Percentiles rank a stretch among this genome's conserved stretches.
phyloP scores from a whole-genome alignment of 805 yeast genomes.

The Suhomyces emberorum region DNA sequence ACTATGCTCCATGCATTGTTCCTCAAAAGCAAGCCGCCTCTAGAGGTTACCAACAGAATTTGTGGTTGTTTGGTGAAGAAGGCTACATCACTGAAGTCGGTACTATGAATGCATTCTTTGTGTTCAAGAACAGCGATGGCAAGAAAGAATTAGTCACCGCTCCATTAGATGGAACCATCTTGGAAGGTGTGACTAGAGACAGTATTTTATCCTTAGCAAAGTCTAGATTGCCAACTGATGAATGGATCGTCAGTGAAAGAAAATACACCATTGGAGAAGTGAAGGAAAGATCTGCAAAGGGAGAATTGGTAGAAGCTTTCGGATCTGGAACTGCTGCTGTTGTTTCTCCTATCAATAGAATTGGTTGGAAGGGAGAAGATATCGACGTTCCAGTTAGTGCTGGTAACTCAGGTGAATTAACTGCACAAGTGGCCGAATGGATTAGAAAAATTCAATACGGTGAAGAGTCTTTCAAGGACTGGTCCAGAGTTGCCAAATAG shows the following conservation, averaged over 20 bases:
- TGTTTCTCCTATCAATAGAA: conserved; percentile 87
- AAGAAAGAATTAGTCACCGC: conserved; percentile 92
- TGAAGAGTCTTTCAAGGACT: conserved; percentile 56
- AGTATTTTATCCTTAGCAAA: conserved; percentile 77
- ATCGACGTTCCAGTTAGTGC: conserved; percentile 76
- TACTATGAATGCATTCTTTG: conserved; percentile 93
- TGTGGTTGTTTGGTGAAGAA: conserved; percentile 94
- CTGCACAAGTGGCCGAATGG: conserved; percentile 79
- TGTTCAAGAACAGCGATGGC: conserved; percentile 75
- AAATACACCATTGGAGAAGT: conserved; percentile 79
- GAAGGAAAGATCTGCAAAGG: conserved; percentile 68
- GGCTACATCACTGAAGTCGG: conserved; percentile 91
- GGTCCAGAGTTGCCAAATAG: conserved; percentile 43
- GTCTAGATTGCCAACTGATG: conserved; percentile 65
- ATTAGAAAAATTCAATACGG: conserved; percentile 91
- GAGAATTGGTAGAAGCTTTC: conserved; percentile 88
- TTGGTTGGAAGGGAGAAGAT: conserved; percentile 72
- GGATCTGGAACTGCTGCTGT: conserved; percentile 98
- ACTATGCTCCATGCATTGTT: conserved; percentile 91
- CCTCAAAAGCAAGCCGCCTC: conserved; percentile 89
- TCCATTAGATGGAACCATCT: conserved; percentile 94
- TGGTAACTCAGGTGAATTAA: conserved; percentile 81
- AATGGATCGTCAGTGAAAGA: conserved; percentile 86
- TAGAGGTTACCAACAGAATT: conserved; percentile 92
- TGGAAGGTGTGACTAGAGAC: conserved; percentile 95